phyloP scores from a whole-genome alignment of 2,329 filamentous ascomycete genomes.

The Cordyceps cicadae region DNA sequence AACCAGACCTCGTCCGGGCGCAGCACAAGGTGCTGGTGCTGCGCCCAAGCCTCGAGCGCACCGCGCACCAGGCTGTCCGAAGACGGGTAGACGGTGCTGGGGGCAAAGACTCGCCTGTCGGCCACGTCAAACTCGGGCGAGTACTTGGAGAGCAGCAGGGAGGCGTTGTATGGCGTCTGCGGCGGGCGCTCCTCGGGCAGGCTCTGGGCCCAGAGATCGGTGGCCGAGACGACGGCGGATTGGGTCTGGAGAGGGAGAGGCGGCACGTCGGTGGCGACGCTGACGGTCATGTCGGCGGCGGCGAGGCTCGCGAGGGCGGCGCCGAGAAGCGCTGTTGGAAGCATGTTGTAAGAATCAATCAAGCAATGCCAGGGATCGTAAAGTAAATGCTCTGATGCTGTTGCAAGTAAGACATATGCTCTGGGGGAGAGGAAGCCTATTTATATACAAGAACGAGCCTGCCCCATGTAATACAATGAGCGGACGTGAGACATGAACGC shows the following conservation, averaged over 20 bases:
- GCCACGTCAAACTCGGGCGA: constrained; percentile 14
- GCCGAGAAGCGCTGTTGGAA: constrained; percentile 7
- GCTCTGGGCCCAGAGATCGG: constrained; percentile 24
- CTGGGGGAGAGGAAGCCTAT: not conserved
- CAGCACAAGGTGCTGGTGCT: constrained; percentile 40
- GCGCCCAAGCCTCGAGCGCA: constrained; percentile 39
- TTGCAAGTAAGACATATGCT: not conserved
- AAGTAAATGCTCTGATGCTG: not conserved
- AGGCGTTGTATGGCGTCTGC: constrained; percentile 16
- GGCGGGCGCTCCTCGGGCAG: constrained; percentile 25
- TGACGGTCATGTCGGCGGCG: constrained; percentile 14
- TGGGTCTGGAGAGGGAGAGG: constrained; percentile 19
- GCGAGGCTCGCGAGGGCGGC: constrained; percentile 12
- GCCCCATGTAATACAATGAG: not conserved
- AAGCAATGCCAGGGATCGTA: not conserved
- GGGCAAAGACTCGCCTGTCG: constrained; percentile 7
- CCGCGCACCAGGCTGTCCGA: constrained; percentile 36
- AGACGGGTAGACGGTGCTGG: constrained; percentile 21
- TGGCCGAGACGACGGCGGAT: constrained; percentile 20
- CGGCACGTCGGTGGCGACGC: constrained; percentile 21
- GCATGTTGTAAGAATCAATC: not conserved
- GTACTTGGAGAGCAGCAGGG: constrained; percentile 24
- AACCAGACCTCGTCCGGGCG: constrained; percentile 50
- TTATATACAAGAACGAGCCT: not conserved
- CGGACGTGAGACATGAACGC: not conserved